These are phyloP conservation scores for Xylariaceae sp. DNA, from an alignment of 2,329 filamentous ascomycete species.

Conservation along the genomic window DNA sequence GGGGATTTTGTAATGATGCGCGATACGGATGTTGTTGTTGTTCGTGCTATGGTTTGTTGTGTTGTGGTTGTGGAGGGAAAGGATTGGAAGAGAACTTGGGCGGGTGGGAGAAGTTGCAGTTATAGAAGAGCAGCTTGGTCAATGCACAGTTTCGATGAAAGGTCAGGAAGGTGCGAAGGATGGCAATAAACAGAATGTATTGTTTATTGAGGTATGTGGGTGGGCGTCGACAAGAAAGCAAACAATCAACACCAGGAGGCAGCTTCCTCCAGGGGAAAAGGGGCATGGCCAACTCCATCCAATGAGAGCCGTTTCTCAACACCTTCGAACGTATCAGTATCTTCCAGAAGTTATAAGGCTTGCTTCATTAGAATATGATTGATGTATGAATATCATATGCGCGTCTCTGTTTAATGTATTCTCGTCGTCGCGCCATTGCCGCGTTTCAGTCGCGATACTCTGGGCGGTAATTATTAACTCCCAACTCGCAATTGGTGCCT, in stretches of 20 bases:
- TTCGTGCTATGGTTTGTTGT: background rate
- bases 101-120: background rate
- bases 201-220: background rate
- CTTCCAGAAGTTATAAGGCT: no score
- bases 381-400: no score
- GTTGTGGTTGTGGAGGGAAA: no score
- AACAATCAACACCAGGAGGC: no score
- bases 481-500: background rate
- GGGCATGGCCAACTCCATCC: no score
- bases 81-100: no score
- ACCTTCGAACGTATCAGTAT: no score
- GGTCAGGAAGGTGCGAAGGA: background rate
- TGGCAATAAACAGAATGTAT: background rate
- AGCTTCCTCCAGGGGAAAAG: no score
- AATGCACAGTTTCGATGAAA: background rate
- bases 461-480: background rate
- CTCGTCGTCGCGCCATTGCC: background rate
- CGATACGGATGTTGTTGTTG: background rate
- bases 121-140: background rate
- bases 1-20: background rate
- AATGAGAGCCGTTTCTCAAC: no score
- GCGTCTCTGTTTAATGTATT: background rate
- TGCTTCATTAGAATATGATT: no score
- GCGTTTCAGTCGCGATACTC: background rate
- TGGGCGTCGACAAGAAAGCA: no score